Base-by-base conservation (phyloP, 176 grass and related monocot species). In the Puccinellia tenuiflora region DNA sequence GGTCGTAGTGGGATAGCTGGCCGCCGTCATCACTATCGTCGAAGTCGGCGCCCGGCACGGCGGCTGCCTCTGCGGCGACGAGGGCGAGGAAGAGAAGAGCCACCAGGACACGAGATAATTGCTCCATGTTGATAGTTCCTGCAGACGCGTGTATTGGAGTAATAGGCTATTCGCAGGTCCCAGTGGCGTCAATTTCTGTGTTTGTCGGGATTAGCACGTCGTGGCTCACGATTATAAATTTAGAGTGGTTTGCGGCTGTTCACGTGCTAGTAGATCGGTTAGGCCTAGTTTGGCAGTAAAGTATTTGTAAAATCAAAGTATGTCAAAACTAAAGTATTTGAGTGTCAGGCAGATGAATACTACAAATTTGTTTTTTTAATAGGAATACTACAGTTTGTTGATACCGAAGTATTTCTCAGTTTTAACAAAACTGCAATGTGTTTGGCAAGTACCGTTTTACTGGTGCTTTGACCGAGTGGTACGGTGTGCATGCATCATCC, bases 121-220 rank as follows among this genome's bases (percentile, higher is more conserved):
- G 33, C 34, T 21, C 52, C 75, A 77, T 74, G 6, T 43, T 28
- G 42, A 25, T 10, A 12, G 17, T 43, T 70, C n/a, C 21, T 11
- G 33, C 33, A 68, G 65, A 9, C 4, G 3, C 37, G 20, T 39
- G 34, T 62, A 5, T 5, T 28, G n/a, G n/a, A n/a, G 13, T 30
- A 15, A 62, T 61, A 37, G 13, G 64, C 33, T 66, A 25, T 40
- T n/a, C n/a, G n/a, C n/a, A n/a, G n/a, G n/a, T 20, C 40, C 18
- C 1, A 12, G 25, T 50, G 5, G 20, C 3, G 71, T 17, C 30
- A 20, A 34, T 65, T 31, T 65, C 20, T 56, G 21, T n/a, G 28
- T 86, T 77, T 54, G 42, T 73, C 13, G 54, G 73, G 1, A 80
- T 34, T 33, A 39, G 63, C 67, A 85, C 37, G 83, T 89, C 34